These are phyloP conservation scores for Chlamydomonas schloesseri DNA, from an alignment of 139 green algal genomes.

Conservation along the genomic window DNA sequence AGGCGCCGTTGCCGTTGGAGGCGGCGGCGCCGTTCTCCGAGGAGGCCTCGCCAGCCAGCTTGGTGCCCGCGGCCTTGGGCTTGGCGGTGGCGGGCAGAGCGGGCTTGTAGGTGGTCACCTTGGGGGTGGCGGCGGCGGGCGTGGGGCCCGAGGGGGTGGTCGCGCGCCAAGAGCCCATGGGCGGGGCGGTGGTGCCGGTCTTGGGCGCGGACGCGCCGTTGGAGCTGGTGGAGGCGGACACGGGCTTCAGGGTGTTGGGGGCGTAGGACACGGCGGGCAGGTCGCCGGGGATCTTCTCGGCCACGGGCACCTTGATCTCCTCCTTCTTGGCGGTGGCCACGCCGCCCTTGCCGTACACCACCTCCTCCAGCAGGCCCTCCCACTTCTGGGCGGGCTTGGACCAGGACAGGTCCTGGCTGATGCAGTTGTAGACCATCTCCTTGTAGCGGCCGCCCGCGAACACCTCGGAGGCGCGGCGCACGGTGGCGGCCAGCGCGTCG, in stretches of 20 bases:
- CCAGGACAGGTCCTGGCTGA: slow-evolving; percentile 95
- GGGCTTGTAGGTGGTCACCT: slow-evolving; percentile 7
- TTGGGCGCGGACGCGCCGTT: background rate
- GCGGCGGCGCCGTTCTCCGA: no score
- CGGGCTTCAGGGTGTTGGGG: slow-evolving; percentile 4
- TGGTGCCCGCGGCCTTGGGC: no score
- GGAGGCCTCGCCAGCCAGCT: no score
- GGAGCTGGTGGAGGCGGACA: background rate
- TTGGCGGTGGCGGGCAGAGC: background rate
- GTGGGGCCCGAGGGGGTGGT: background rate
- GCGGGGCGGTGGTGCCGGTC: background rate
- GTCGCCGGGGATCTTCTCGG: slow-evolving; percentile 49
- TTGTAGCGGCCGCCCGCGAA: slow-evolving; percentile 85
- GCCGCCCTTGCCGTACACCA: slow-evolving; percentile 46
- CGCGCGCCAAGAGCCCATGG: slow-evolving; percentile 31
- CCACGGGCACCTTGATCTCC: slow-evolving; percentile 52
- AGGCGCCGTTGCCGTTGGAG: background rate
- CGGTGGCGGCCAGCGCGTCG: slow-evolving; percentile 80
- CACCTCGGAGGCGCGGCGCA: slow-evolving; percentile 63
- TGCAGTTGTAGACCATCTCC: slow-evolving; percentile 92
- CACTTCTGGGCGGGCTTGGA: slow-evolving; percentile 92
- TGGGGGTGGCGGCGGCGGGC: background rate
- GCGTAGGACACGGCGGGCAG: slow-evolving; percentile 29
- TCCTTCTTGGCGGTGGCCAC: slow-evolving; percentile 42
- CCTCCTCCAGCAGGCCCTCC: slow-evolving; percentile 88